These are phyloP conservation scores for Cyberlindnera sargentensis DNA, from an alignment of 805 yeast genomes.

Conservation along the genomic window DNA sequence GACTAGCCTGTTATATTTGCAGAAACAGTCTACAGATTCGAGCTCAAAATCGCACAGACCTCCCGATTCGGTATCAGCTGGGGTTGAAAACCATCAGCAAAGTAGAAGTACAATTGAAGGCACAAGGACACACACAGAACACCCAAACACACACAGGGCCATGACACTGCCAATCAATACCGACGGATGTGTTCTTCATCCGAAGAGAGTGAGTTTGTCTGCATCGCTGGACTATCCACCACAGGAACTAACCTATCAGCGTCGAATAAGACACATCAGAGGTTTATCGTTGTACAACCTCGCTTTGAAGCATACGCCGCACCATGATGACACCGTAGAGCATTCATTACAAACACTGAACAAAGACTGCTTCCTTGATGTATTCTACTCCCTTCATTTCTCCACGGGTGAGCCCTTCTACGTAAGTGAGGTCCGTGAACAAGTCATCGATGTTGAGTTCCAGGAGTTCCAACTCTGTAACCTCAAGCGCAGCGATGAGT, in stretches of 20 bases:
- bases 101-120: too few species aligned
- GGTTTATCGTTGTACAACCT: conserved; percentile 16
- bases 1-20: too few species aligned
- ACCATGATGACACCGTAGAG: conserved; percentile 11
- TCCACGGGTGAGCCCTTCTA: conserved; percentile 23
- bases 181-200: conserved; percentile 12
- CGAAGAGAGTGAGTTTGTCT: conserved; percentile 7
- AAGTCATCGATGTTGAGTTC: conserved; percentile 25
- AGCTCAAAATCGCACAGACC: too few species aligned
- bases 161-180: conserved; percentile 6
- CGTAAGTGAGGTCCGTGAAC: conserved; percentile 27
- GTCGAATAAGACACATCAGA: conserved; percentile 18
- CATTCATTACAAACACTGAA: conserved; percentile 23
- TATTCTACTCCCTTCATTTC: conserved; percentile 31
- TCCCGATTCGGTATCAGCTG: too few species aligned
- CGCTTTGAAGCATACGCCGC: neutral
- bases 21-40: too few species aligned
- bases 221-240: neutral
- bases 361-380: conserved; percentile 23
- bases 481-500: neutral
- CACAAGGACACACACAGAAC: neutral
- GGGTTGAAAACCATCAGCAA: too few species aligned
- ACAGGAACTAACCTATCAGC: conserved; percentile 6
- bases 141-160: neutral
- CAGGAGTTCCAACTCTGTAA: conserved; percentile 21